A percentile compares a stretch with the other conserved stretches of the same genome.
Conservation (phyloP, 192 early-diverging fungal genomes). For the Backusella westeae region DNA sequence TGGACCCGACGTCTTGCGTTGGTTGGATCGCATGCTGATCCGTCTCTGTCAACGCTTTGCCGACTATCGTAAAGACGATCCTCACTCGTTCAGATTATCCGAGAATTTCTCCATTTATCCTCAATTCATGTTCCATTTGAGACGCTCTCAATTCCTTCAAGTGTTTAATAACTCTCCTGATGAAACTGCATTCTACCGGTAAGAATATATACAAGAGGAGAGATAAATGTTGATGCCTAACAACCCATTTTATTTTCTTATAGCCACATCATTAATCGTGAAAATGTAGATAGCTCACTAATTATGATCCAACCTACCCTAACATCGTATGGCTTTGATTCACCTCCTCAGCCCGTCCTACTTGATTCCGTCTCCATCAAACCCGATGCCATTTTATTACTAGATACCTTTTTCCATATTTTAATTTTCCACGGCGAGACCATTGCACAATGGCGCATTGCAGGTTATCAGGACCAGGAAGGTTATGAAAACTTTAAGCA, state of each 20-base stretch:
- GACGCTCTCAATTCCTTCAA: constrained; percentile 95
- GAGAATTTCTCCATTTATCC: constrained; percentile 98
- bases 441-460: constrained; percentile 95
- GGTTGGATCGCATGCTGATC: constrained; percentile 98
- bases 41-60: constrained; percentile 97
- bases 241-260: neutral
- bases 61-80: constrained; percentile 95
- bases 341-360: constrained; percentile 84
- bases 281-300: constrained; percentile 95
- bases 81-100: constrained; percentile 82
- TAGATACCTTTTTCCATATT: constrained; percentile 99
- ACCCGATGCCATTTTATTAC: constrained; percentile 84
- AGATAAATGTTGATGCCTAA: neutral
- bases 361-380: constrained; percentile 99
- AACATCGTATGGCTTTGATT: constrained; percentile 89
- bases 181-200: constrained; percentile 91
- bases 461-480: constrained; percentile 92
- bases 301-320: constrained; percentile 99
- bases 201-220: constrained; percentile 9
- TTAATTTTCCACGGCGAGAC: constrained; percentile 99
- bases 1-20: constrained; percentile 93
- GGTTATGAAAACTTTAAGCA: constrained; percentile 94
- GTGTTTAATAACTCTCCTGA: constrained; percentile 99
- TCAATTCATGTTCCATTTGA: constrained; percentile 99
- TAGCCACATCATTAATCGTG: constrained; percentile 91